Base-by-base conservation (phyloP, 176 grass and related monocot genomes). In the Avena atlantica region DNA sequence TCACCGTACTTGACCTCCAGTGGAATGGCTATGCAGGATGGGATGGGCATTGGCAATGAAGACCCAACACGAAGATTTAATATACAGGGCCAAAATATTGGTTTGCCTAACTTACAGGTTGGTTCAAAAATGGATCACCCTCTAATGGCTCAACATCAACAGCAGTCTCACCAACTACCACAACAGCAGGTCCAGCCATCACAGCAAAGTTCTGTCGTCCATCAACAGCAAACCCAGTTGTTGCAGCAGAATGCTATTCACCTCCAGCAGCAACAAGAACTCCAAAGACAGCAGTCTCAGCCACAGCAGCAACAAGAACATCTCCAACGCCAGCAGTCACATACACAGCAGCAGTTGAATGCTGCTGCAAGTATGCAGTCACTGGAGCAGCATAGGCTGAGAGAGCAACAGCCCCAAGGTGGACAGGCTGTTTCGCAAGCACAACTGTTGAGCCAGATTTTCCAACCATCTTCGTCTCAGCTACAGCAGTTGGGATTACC, bases 391-490 rank as follows among this genome's bases (percentile, higher is more conserved):
- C 72, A 88, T 59, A 88, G 90, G 57, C 83, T 90, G 70, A 86
- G 83, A 85, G 85, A 95, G 58, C 87, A 89, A 57, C 86, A 89
- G 74, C 42, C 74, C 85, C 76, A 85, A 80, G 49, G 67, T 62
- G 87, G 87, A 63, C 94, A 91, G 77, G 69, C 79, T 89, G 59
- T 86, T 67, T 78, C 89, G 2, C 94, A 89, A 78, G 83, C 87
- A 83, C 91, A 92, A 63, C n/a, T 87, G 53, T 83, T 82, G 45
- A 90, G 74, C 85, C 97, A 93, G 37, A 84, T 92, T 86, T 88
- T 89, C 31, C 94, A 94, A 65, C 87, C 94, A 70, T 91, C 97
- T 75, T 88, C 90, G 20, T 91, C 92, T 89, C 89, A 92, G 79
- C 58, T 90, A 56, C 96, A 91, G 65, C 97, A 93, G 80, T 78